Percentiles rank a stretch among this genome's conserved stretches.
These are phyloP conservation scores for Peronospora belbahrii DNA, from an alignment of 352 stramenopile species.

Conservation along the genomic window DNA sequence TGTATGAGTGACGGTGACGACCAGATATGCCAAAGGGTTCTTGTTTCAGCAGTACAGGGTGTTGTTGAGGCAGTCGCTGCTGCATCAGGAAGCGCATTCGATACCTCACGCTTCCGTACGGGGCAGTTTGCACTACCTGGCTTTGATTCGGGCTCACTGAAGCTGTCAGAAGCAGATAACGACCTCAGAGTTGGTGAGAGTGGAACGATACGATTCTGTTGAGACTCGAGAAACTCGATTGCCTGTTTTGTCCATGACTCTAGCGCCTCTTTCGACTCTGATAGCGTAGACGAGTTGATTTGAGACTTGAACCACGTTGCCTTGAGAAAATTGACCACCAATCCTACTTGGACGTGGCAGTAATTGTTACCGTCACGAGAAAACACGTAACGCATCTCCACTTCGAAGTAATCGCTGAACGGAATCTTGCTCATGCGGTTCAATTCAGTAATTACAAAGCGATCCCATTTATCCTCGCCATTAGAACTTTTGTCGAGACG, in stretches of 20 bases:
- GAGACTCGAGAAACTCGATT: conserved; percentile 35
- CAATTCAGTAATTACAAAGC: conserved; percentile 56
- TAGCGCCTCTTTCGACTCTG: conserved; percentile 61
- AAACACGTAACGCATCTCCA: conserved; percentile 76
- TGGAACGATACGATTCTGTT: conserved; percentile 20
- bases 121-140: conserved; percentile 4
- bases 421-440: conserved; percentile 70
- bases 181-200: conserved; percentile 13
- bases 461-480: conserved; percentile 37
- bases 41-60: neutral
- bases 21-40: conserved; percentile 1
- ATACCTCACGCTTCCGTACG: conserved; percentile 11
- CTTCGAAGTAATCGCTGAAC: conserved; percentile 79
- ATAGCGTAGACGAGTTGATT: conserved; percentile 68
- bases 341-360: conserved; percentile 59
- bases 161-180: conserved; percentile 12
- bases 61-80: neutral
- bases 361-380: conserved; percentile 65
- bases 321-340: conserved; percentile 73
- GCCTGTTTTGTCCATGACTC: conserved; percentile 53
- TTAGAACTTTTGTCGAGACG: conserved; percentile 35
- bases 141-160: conserved; percentile 21
- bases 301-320: conserved; percentile 82
- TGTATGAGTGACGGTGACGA: conserved; percentile 13
- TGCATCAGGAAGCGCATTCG: neutral